Percentiles rank a stretch among this genome's conserved stretches.
phyloP scores from a whole-genome alignment of 2,329 filamentous ascomycete genomes.

The Aspergillus spinulosporus region DNA sequence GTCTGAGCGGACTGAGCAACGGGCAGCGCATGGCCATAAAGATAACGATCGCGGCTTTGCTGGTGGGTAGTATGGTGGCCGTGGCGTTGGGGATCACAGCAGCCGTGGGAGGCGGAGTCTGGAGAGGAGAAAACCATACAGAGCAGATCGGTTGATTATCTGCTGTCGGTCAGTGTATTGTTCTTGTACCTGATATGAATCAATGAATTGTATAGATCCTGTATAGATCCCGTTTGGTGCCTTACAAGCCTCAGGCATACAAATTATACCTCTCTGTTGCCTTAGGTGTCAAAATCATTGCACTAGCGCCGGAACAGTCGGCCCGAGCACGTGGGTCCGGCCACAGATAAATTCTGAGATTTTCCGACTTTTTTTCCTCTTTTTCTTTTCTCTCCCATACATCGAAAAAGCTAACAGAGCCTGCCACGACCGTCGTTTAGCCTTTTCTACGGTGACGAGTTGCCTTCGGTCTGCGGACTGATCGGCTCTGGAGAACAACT shows the following conservation, averaged over 20 bases:
- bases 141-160: constrained; percentile 22
- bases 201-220: neutral
- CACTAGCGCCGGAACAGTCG: constrained; percentile 20
- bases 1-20: constrained; percentile 35
- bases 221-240: neutral
- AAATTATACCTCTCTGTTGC: neutral
- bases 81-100: constrained; percentile 48
- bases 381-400: constrained; percentile 49
- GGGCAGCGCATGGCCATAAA: constrained; percentile 43
- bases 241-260: too few relatives aligned
- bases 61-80: constrained; percentile 46
- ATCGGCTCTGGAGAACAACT: constrained; percentile 65
- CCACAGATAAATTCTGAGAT: constrained; percentile 27
- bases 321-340: constrained; percentile 34
- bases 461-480: constrained; percentile 63
- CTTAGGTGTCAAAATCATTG: neutral
- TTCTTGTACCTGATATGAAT: neutral
- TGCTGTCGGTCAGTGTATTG: neutral
- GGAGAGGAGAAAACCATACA: constrained; percentile 38
- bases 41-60: constrained; percentile 42
- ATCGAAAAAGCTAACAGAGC: constrained; percentile 59
- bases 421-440: constrained; percentile 69
- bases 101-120: constrained; percentile 46
- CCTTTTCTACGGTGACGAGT: constrained; percentile 61
- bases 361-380: constrained; percentile 19